A percentile compares a stretch with the other conserved stretches of the same genome.
Conservation (phyloP, 306 rosid genomes). For the Ammopiptanthus mongolicus region DNA sequence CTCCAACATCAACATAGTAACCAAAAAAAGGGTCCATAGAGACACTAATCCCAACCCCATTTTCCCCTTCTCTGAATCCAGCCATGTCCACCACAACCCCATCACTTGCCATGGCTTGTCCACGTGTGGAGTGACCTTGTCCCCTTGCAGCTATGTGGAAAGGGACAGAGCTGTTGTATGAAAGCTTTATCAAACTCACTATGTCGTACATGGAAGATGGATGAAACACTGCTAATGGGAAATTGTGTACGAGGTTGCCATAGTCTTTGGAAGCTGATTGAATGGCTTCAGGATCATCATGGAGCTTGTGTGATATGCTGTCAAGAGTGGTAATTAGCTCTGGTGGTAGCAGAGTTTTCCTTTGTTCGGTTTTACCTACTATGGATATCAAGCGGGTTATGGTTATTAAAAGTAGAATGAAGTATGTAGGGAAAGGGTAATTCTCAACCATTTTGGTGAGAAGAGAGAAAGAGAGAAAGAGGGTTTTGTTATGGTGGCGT, state of each 20-base stretch:
- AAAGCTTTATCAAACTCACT: slow-evolving; percentile 16
- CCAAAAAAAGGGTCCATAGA: slow-evolving; percentile 11
- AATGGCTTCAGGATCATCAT: slow-evolving; percentile 34
- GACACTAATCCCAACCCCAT: slow-evolving; percentile 24
- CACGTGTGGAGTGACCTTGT: slow-evolving; percentile 64
- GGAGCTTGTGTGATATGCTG: slow-evolving; percentile 26
- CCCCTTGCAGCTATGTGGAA: slow-evolving; percentile 57
- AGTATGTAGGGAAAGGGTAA: slow-evolving; percentile 27
- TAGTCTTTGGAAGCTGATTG: slow-evolving; percentile 49
- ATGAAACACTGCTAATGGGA: slow-evolving; percentile 49
- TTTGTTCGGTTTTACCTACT: slow-evolving; percentile 40
- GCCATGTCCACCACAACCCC: slow-evolving; percentile 72
- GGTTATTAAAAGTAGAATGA: slow-evolving; percentile 35
- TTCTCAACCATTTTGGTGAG: slow-evolving; percentile 35
- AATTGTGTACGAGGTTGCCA: slow-evolving; percentile 46
- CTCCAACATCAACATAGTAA: slow-evolving; percentile 61
- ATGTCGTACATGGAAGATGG: slow-evolving; percentile 53
- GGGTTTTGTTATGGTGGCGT: not conserved
- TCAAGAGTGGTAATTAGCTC: not conserved
- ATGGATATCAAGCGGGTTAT: slow-evolving; percentile 45
- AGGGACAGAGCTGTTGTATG: slow-evolving; percentile 34
- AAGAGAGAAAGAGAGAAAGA: not conserved
- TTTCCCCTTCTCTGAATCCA: slow-evolving; percentile 14
- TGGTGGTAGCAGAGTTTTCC: slow-evolving; percentile 13
- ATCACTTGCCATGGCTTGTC: slow-evolving; percentile 65